Percentiles rank a stretch among this genome's conserved stretches.
Evolutionary conservation across 2,329 filamentous ascomycete species (phyloP).

Genomic region (Fusarium miscanthi): DNA sequence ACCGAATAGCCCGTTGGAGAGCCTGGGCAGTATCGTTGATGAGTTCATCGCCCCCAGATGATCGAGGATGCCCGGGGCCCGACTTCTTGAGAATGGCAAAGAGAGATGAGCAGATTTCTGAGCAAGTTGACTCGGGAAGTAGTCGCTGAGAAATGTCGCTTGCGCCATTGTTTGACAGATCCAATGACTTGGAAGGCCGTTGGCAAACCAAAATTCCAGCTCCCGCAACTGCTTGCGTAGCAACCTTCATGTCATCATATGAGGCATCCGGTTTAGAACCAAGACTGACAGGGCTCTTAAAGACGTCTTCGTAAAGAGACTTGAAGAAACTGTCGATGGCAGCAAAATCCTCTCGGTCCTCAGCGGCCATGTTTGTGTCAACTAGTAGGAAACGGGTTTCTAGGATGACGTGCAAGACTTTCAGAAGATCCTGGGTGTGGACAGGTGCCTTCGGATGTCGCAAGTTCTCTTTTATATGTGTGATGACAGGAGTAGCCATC

Average conservation of each 20-base stretch:
- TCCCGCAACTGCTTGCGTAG: constrained; percentile 59
- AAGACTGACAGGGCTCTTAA: constrained; percentile 51
- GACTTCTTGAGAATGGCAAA: constrained; percentile 47
- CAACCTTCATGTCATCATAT: constrained; percentile 55
- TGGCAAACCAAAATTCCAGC: constrained; percentile 59
- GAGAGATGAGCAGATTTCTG: constrained; percentile 52
- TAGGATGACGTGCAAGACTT: constrained; percentile 63
- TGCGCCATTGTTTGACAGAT: neutral
- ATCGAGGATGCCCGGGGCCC: constrained; percentile 34
- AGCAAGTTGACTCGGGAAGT: constrained; percentile 50
- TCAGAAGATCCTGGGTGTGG: constrained; percentile 64
- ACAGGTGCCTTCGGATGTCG: constrained; percentile 61
- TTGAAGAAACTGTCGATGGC: constrained; percentile 53
- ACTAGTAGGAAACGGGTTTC: constrained; percentile 58
- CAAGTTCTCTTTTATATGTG: constrained; percentile 63
- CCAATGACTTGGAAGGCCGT: constrained; percentile 41
- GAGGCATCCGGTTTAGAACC: constrained; percentile 44
- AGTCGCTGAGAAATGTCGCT: constrained; percentile 44
- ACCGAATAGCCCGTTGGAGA: constrained; percentile 53
- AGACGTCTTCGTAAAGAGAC: constrained; percentile 58
- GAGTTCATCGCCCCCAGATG: constrained; percentile 49
- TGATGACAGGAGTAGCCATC: constrained; percentile 58
- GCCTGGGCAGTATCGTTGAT: constrained; percentile 56
- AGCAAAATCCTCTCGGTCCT: constrained; percentile 53
- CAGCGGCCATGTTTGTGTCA: constrained; percentile 47